Conservation (phyloP, 192 early-diverging fungal species). For the Rhizoclosmatium sp. region DNA sequence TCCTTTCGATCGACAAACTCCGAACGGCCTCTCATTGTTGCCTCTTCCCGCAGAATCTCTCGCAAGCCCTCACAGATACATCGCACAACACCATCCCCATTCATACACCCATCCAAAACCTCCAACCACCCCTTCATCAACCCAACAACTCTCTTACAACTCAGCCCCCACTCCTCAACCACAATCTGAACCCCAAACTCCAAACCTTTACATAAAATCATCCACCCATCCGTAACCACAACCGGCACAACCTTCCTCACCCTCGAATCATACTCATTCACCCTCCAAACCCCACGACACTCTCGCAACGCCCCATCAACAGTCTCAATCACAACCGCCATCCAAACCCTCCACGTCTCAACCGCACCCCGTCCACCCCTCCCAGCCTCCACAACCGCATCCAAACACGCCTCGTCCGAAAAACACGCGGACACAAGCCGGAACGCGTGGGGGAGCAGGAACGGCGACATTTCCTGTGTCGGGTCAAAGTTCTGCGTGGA, state of each 20-base stretch:
- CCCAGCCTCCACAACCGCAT: neutral
- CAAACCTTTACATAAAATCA: neutral
- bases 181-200: neutral
- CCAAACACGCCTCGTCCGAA: conserved; percentile 17
- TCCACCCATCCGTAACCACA: neutral
- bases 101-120: neutral
- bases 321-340: neutral
- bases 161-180: neutral
- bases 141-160: neutral
- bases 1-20: no score
- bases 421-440: conserved; percentile 6
- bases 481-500: neutral
- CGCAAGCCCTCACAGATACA: neutral
- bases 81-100: neutral
- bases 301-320: neutral
- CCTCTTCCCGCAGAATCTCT: no score
- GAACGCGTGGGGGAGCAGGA: neutral
- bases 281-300: neutral
- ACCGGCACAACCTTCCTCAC: neutral
- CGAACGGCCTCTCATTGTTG: no score
- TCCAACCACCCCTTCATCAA: neutral
- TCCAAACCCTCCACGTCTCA: no score
- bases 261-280: neutral
- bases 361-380: no score
- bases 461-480: neutral